A percentile compares a stretch with the other conserved stretches of the same genome.
Evolutionary conservation across 2,329 filamentous ascomycete species (phyloP).

Genomic region (Colletotrichum graminicola): DNA sequence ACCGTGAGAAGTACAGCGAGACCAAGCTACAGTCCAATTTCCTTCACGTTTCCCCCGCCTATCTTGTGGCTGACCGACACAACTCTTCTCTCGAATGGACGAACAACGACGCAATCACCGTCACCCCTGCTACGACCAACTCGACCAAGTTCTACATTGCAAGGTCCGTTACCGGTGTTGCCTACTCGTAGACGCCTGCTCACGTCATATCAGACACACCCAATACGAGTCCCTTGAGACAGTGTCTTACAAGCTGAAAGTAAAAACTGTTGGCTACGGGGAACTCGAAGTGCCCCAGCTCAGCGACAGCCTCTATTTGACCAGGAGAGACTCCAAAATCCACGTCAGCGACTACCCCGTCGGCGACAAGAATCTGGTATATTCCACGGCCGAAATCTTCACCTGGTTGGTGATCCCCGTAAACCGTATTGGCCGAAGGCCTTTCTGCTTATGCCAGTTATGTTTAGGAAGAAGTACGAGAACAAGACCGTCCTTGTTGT

Average conservation of each 20-base stretch:
- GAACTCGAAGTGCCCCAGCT: conserved; percentile 68
- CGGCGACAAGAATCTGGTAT: conserved; percentile 68
- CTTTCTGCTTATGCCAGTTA: background rate
- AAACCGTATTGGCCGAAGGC: rapidly evolving
- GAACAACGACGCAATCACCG: conserved; percentile 59
- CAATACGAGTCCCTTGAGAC: conserved; percentile 68
- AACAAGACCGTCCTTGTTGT: conserved; percentile 69
- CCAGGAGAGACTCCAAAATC: conserved; percentile 72
- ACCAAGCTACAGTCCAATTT: conserved; percentile 80
- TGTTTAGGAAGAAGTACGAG: conserved; percentile 64
- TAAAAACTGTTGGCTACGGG: conserved; percentile 65
- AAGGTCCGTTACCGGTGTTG: background rate
- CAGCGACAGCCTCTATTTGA: conserved; percentile 65
- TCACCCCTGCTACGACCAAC: conserved; percentile 69
- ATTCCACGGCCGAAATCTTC: conserved; percentile 75
- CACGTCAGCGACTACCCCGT: conserved; percentile 74
- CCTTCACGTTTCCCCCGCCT: conserved; percentile 75
- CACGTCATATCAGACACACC: conserved; percentile 63
- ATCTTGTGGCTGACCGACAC: conserved; percentile 67
- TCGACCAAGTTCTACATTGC: conserved; percentile 68
- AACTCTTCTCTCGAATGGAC: conserved; percentile 48
- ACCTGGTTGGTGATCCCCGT: conserved; percentile 56
- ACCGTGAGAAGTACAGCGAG: conserved; percentile 80
- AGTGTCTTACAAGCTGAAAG: conserved; percentile 69
- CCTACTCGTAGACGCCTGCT: background rate